phyloP scores from a whole-genome alignment of 768 basidiomycete species.

The Mycena capillaripes region DNA sequence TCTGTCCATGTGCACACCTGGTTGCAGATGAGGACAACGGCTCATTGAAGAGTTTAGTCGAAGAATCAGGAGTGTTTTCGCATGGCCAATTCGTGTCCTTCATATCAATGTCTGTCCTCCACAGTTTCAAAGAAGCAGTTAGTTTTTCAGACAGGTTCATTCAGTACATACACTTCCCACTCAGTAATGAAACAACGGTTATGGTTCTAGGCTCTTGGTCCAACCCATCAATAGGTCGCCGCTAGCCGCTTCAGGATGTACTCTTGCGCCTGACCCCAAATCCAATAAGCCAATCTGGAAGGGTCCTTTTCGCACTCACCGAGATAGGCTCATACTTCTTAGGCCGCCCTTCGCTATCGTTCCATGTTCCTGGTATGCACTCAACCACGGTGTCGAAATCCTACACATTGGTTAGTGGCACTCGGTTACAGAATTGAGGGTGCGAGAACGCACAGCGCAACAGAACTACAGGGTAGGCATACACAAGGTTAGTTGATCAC shows the following conservation, averaged over 20 bases:
- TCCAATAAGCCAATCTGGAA: neutral
- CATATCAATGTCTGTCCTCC: too few relatives aligned
- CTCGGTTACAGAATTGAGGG: neutral
- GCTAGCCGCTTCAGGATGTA: neutral
- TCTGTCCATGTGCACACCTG: too few relatives aligned
- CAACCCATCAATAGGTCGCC: neutral
- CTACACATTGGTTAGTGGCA: neutral
- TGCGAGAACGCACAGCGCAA: neutral
- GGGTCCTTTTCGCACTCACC: conserved; percentile 42
- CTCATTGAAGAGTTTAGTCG: too few relatives aligned
- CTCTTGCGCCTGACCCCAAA: neutral
- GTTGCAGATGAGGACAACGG: too few relatives aligned
- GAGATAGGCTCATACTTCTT: conserved; percentile 66
- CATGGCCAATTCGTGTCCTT: too few relatives aligned
- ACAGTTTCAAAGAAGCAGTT: too few relatives aligned
- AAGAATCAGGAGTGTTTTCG: too few relatives aligned
- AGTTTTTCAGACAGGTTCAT: too few relatives aligned
- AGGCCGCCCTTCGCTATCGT: conserved; percentile 55
- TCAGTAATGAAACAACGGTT: too few relatives aligned
- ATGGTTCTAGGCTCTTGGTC: too few relatives aligned
- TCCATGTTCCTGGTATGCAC: conserved; percentile 55
- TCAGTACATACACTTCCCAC: too few relatives aligned
- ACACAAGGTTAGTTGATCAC: too few relatives aligned
- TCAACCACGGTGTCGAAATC: neutral
- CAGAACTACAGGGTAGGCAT: neutral